Evolutionary conservation across 176 grass and related monocot genomes (phyloP), one percentile per base, ranked within the genome.

Genomic region (Eragrostis curvula): DNA sequence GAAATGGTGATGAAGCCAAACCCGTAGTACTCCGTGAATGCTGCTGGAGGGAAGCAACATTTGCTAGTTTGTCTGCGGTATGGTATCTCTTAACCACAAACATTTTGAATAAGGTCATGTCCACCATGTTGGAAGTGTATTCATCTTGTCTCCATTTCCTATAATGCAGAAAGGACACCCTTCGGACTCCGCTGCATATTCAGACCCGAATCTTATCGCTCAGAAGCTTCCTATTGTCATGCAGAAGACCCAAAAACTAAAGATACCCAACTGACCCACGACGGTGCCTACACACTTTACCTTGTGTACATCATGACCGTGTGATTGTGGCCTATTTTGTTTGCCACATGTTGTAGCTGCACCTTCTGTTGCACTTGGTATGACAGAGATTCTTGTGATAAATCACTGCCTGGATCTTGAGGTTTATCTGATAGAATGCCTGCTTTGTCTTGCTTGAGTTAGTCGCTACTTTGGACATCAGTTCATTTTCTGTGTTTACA

Each of bases 11-110:
- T 18, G 78, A 85, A 73, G 53, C 59, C 3, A 82, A 63, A 50
- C 92, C 92, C 1, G 27, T 81, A 59, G 84, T 98, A 84, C 91
- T 98, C 66, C 85, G 90, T 66, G 96, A 98, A 53, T 83, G 77
- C 27, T 93, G 92, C 86, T 93, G 92, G 96, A 93, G 92, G 77
- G 96, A 95, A 89, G 89, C 92, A 82, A 84, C 92, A 49, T 89
- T 98, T 74, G 86, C 83, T 73, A 83, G 57, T 84, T 86, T 95
- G 81, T 88, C 86, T 73, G 86, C 79, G 62, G 96, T 95, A 90
- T 88, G 88, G 23, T 81, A 47, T 25, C 51, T 40, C 79, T 75
- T 11, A 40, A 74, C 27, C 12, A 39, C n/a, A 6, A 68, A 59
- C 23, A 13, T 70, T 51, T 27, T 77, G 41, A 68, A 61, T 56